phyloP scores from a whole-genome alignment of 129 eudicot genomes.

The Chrysanthemum makinoi region DNA sequence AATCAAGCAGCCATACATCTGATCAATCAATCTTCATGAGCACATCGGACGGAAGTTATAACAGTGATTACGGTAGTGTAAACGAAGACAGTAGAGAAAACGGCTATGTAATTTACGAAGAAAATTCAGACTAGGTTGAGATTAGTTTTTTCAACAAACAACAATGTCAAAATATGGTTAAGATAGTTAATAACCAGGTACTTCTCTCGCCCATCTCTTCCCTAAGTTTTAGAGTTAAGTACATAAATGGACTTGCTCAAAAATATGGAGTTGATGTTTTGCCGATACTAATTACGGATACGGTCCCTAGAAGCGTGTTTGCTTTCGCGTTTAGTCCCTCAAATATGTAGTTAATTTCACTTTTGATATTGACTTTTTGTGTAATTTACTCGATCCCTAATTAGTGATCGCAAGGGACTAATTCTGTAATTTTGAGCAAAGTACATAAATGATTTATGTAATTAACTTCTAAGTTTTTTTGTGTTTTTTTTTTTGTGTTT shows the following conservation, averaged over 20 bases:
- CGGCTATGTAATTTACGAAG: conserved; percentile 46
- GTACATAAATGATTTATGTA: no score
- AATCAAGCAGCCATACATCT: conserved; percentile 44
- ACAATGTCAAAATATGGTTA: conserved; percentile 14
- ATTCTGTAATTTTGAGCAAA: no score
- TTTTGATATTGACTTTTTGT: no score
- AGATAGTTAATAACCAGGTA: conserved; percentile 23
- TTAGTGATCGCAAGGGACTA: no score
- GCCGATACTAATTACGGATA: no score
- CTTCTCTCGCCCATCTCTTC: not conserved
- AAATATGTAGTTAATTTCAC: no score
- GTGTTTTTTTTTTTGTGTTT: no score
- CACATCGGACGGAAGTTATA: conserved; percentile 61
- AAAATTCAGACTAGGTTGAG: conserved; percentile 59
- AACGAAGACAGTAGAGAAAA: conserved; percentile 48
- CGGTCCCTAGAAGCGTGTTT: no score
- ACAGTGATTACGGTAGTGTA: conserved; percentile 67
- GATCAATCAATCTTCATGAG: conserved; percentile 38
- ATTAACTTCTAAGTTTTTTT: not conserved
- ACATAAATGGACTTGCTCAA: not conserved
- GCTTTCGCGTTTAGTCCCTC: no score
- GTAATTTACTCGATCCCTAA: no score
- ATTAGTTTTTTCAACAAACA: conserved; percentile 19
- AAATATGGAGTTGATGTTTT: no score
- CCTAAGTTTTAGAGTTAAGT: not conserved